These are phyloP conservation scores for Plicaturopsis crispa DNA, from an alignment of 768 basidiomycete species.

Conservation along the genomic window DNA sequence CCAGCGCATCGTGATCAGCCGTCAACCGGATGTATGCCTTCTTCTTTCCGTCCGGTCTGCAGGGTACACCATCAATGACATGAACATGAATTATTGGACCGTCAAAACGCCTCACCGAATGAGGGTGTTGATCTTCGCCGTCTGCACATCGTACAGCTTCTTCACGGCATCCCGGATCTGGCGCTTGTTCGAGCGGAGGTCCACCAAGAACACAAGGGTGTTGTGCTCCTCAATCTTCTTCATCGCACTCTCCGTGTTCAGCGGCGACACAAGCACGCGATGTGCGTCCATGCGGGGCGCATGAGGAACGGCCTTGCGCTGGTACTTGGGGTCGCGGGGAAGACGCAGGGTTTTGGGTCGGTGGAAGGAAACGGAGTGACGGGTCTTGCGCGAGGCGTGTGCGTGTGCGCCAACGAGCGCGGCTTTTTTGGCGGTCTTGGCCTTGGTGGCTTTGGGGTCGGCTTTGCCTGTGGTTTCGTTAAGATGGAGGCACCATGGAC, in stretches of 20 bases:
- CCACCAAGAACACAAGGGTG: constrained; percentile 97
- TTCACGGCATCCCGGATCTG: constrained; percentile 99
- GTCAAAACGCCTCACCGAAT: constrained; percentile 61
- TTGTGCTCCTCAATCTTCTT: constrained; percentile 99
- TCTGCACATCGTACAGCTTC: constrained; percentile 97
- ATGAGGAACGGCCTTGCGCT: constrained; percentile 91
- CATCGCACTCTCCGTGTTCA: constrained; percentile 98
- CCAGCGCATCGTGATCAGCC: constrained; percentile 92
- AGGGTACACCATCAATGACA: constrained; percentile 2
- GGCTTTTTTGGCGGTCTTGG: constrained; percentile 94
- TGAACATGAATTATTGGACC: not conserved
- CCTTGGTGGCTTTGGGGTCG: constrained; percentile 48
- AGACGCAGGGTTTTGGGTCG: constrained; percentile 91
- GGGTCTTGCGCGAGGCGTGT: constrained; percentile 71
- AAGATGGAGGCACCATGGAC: not conserved
- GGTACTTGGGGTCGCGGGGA: constrained; percentile 82
- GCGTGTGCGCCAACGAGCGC: constrained; percentile 82
- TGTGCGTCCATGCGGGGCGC: constrained; percentile 94
- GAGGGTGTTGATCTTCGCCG: constrained; percentile 95
- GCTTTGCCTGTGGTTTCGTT: constrained; percentile 1
- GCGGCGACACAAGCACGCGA: constrained; percentile 86
- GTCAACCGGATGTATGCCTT: constrained; percentile 98
- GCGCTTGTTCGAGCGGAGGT: constrained; percentile 92
- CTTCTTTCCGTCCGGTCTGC: constrained; percentile 95
- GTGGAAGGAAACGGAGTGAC: constrained; percentile 87